phyloP scores from a whole-genome alignment of 768 basidiomycete species.

The Boletus coccyginus region DNA sequence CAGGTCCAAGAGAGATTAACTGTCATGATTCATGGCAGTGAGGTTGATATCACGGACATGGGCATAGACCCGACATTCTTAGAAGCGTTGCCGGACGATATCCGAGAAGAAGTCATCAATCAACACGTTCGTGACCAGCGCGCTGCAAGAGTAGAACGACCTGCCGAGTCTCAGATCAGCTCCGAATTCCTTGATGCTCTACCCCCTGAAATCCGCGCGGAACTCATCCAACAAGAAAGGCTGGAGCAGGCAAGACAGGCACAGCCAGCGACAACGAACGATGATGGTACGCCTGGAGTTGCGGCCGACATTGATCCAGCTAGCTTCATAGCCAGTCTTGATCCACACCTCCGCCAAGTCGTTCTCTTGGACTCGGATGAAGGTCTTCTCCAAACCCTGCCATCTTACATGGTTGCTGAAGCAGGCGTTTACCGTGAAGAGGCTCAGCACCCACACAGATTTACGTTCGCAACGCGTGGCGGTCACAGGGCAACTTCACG shows the following conservation, averaged over 20 bases:
- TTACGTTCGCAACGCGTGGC: conserved; percentile 30
- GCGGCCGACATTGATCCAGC: conserved; percentile 82
- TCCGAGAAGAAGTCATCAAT: conserved; percentile 96
- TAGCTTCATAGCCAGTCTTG: conserved; percentile 88
- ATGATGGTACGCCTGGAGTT: conserved; percentile 31
- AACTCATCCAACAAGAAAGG: conserved; percentile 94
- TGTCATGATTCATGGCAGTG: conserved; percentile 86
- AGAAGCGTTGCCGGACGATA: conserved; percentile 96
- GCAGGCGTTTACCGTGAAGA: conserved; percentile 70
- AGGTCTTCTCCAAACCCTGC: conserved; percentile 75
- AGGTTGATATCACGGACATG: conserved; percentile 97
- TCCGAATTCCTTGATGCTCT: conserved; percentile 94
- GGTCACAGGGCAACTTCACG: conserved; percentile 26
- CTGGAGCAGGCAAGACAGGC: conserved; percentile 70
- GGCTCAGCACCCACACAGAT: conserved; percentile 36
- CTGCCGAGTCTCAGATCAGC: conserved; percentile 85
- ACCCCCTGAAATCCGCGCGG: conserved; percentile 93
- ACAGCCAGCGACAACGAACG: conserved; percentile 31
- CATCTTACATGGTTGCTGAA: conserved; percentile 85
- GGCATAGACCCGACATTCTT: conserved; percentile 98
- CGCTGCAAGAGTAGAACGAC: conserved; percentile 70
- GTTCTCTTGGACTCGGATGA: conserved; percentile 89
- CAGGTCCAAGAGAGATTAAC: conserved; percentile 65
- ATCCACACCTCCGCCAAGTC: conserved; percentile 85
- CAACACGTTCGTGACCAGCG: conserved; percentile 94